Evolutionary conservation across 768 basidiomycete genomes (phyloP).

Genomic region (Arthromyces matolae): DNA sequence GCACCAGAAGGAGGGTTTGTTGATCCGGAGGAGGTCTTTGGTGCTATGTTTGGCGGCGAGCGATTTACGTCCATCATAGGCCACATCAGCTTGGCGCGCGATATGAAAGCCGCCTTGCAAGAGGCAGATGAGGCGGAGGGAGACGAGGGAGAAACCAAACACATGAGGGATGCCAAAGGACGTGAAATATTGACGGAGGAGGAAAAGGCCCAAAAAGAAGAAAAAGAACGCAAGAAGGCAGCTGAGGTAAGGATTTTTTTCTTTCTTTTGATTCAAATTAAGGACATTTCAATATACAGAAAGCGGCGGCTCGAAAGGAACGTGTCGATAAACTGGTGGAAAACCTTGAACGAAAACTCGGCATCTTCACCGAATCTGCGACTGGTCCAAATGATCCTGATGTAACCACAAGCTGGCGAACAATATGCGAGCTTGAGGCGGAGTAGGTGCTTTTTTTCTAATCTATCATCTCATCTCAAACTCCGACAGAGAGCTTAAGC

Average conservation of each 20-base stretch:
- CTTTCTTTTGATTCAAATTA: conserved; percentile 1
- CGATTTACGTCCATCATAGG: conserved; percentile 86
- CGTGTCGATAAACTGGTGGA: conserved; percentile 74
- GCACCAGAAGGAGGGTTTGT: conserved; percentile 82
- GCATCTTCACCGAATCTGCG: conserved; percentile 85
- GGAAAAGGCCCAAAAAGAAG: conserved; percentile 70
- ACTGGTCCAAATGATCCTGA: conserved; percentile 64
- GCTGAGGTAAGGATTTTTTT: conserved; percentile 71
- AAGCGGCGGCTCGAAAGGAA: conserved; percentile 74
- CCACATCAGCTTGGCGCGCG: conserved; percentile 78
- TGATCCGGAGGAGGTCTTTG: conserved; percentile 80
- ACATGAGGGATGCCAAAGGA: conserved; percentile 50
- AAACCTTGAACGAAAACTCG: conserved; percentile 76
- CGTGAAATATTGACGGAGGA: conserved; percentile 58
- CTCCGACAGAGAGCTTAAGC: conserved; percentile 63
- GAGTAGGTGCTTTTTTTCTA: conserved; percentile 51
- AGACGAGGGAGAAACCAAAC: conserved; percentile 51
- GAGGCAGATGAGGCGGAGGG: conserved; percentile 73
- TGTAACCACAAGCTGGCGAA: conserved; percentile 68
- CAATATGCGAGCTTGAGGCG: conserved; percentile 77
- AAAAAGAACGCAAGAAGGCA: conserved; percentile 59
- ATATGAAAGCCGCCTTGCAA: conserved; percentile 91
- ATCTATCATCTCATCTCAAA: not conserved
- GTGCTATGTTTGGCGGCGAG: conserved; percentile 88
- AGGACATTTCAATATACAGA: conserved; percentile 38